phyloP scores from a whole-genome alignment of 257 asterid species.

The Euphrasia confusa region DNA sequence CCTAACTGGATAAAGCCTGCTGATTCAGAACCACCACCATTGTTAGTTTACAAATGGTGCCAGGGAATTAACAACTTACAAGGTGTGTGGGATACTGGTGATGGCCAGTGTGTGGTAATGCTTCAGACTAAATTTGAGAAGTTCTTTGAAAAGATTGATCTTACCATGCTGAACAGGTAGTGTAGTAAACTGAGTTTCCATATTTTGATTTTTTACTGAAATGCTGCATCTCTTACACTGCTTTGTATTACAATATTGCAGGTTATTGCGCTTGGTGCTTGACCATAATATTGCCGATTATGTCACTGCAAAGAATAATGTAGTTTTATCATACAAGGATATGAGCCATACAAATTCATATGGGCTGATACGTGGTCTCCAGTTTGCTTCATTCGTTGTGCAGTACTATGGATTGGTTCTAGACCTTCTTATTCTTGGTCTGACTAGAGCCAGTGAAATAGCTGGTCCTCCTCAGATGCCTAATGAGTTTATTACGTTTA shows the following conservation, averaged over 20 bases:
- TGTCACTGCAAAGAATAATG: conserved; percentile 95
- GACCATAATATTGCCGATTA: conserved; percentile 98
- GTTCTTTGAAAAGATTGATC: conserved; percentile 87
- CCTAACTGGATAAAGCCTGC: conserved; percentile 99
- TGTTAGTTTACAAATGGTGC: conserved; percentile 96
- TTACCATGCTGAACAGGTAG: conserved; percentile 92
- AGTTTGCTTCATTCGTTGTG: conserved; percentile 96
- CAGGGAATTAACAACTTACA: conserved; percentile 96
- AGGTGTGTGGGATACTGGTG: conserved; percentile 91
- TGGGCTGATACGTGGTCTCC: conserved; percentile 98
- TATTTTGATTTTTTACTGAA: not conserved
- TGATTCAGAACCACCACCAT: conserved; percentile 98
- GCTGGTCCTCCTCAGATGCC: conserved; percentile 99
- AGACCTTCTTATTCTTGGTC: conserved; percentile 92
- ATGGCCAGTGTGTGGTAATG: conserved; percentile 99
- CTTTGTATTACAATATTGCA: conserved; percentile 21
- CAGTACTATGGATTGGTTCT: conserved; percentile 94
- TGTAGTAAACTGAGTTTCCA: not conserved
- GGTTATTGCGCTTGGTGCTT: conserved; percentile 91
- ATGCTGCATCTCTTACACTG: conserved; percentile 2
- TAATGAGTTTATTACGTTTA: conserved; percentile 86
- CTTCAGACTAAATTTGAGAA: conserved; percentile 93
- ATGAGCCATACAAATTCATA: conserved; percentile 99
- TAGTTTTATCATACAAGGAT: conserved; percentile 93
- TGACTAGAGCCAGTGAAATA: conserved; percentile 98